phyloP scores from a whole-genome alignment of 2,329 filamentous ascomycete species.

The Neopestalotiopsis sp. region DNA sequence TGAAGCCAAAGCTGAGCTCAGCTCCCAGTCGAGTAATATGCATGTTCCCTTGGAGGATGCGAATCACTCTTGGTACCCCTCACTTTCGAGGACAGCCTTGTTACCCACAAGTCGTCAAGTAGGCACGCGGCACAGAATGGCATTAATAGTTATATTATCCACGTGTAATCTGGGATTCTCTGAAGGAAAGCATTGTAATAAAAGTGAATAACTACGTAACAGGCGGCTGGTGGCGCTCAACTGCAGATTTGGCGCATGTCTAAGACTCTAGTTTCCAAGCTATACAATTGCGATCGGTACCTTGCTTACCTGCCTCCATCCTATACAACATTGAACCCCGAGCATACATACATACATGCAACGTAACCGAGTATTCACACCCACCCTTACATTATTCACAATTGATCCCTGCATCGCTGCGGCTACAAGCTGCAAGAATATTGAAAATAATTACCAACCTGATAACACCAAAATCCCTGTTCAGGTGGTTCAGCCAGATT shows the following conservation, averaged over 20 bases:
- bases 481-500: no score
- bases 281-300: no score
- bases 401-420: not conserved
- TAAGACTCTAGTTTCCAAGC: not conserved
- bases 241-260: not conserved
- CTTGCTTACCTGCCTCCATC: no score
- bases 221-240: not conserved
- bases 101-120: not conserved
- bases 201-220: not conserved
- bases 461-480: no score
- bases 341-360: no score
- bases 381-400: not conserved
- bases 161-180: not conserved
- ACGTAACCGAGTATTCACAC: not conserved
- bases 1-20: not conserved
- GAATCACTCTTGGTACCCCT: not conserved
- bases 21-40: not conserved
- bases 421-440: not conserved
- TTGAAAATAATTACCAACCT: not conserved
- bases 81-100: not conserved
- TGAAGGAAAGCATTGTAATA: not conserved
- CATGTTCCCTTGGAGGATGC: not conserved
- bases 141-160: not conserved
- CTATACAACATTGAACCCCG: no score
- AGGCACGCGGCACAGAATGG: not conserved